Evolutionary conservation across 2,329 filamentous ascomycete species (phyloP).

Genomic region (Didymella pomorum): DNA sequence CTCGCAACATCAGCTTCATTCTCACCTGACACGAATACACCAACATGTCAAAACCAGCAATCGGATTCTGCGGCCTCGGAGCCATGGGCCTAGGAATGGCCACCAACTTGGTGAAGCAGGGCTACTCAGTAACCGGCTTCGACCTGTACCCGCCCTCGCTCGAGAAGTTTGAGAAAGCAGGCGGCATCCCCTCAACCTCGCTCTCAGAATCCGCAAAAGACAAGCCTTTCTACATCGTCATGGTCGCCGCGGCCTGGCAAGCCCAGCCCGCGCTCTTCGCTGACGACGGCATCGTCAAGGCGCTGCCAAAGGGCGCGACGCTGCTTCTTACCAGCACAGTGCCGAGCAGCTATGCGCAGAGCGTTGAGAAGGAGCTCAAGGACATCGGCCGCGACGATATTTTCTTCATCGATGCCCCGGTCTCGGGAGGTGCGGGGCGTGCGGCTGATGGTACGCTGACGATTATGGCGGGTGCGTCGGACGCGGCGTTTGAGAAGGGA

Average conservation of each 20-base stretch:
- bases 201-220: conserved; percentile 68
- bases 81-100: conserved; percentile 88
- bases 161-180: conserved; percentile 69
- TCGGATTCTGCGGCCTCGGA: conserved; percentile 77
- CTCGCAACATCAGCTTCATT: neutral
- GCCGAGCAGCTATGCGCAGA: conserved; percentile 69
- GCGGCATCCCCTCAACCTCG: conserved; percentile 66
- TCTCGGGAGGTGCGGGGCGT: conserved; percentile 73
- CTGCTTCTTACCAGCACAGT: conserved; percentile 76
- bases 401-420: conserved; percentile 73
- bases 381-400: conserved; percentile 68
- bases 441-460: conserved; percentile 76
- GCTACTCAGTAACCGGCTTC: conserved; percentile 73
- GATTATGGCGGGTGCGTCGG: conserved; percentile 74
- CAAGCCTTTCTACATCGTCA: conserved; percentile 71
- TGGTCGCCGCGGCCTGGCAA: conserved; percentile 78
- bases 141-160: conserved; percentile 74
- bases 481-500: conserved; percentile 65
- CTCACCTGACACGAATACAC: neutral
- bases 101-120: conserved; percentile 72
- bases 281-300: conserved; percentile 58
- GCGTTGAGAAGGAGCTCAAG: conserved; percentile 65
- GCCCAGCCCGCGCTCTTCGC: conserved; percentile 72
- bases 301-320: conserved; percentile 65
- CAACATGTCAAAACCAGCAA: conserved; percentile 54